Base-by-base conservation (phyloP, 2,329 filamentous ascomycete species). In the Fusarium zealandicum region DNA sequence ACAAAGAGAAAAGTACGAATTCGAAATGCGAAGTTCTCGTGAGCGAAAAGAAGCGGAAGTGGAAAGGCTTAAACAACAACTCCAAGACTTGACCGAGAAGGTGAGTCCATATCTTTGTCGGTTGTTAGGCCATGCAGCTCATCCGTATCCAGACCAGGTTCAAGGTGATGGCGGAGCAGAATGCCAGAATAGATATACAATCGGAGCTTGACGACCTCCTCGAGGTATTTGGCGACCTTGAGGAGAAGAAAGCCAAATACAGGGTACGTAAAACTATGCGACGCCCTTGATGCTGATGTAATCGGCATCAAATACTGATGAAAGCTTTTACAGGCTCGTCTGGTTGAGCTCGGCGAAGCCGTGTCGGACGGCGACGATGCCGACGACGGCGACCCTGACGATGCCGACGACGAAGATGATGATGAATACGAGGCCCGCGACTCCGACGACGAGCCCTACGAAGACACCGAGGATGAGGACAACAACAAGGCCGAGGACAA, bases 361-460 rank as follows among this genome's bases (percentile, higher is more conserved):
- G 85, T 93, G 9, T 92, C 90, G 2, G 90, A 93, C 61, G 88
- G 78, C n/a, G 90, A 92, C 59, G 87, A 87, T 14, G 88, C 86
- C 0, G 84, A 82, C 0, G 82, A 81, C 0, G 82, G 82, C 0
- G 81, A 82, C 0, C 81, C 82, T 0, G 80, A 83, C 0, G 82
- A 80, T 0, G 83, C 82, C 0, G 82, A 81, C 1, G 83, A 82
- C 0, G 82, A 81, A 1, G 80, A 79, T 0, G 78, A 80, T 1
- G 66, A 67, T 3, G 67, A 65, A 1, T 53, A 57, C 2, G 50
- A 54, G 2, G n/a, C n/a, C n/a, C n/a, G n/a, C n/a, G n/a, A n/a
- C n/a, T n/a, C n/a, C n/a, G n/a, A n/a, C n/a, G n/a, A n/a, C n/a
- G n/a, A n/a, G n/a, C n/a, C n/a, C n/a, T n/a, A n/a, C n/a, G n/a